These are phyloP conservation scores for Pseudodiploospora longispora DNA, from an alignment of 2,329 filamentous ascomycete species.

Conservation along the genomic window DNA sequence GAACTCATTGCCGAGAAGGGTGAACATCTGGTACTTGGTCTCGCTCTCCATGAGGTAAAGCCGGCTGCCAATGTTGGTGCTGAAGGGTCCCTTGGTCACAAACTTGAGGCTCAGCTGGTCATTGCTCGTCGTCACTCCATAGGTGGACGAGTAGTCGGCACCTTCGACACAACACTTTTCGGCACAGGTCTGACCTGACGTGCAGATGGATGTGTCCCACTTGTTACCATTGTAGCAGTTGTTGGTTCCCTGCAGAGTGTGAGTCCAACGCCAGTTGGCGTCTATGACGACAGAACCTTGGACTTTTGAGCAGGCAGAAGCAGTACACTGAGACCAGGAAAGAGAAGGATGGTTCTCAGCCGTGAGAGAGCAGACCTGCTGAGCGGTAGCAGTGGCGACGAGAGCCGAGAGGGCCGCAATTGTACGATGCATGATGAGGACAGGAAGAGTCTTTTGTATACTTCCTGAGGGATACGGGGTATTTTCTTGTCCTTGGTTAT, in stretches of 20 bases:
- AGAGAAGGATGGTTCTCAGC: conserved; percentile 45
- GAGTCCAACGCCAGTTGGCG: conserved; percentile 55
- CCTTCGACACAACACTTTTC: conserved; percentile 45
- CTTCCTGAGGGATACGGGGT: too few species aligned
- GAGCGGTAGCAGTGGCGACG: conserved; percentile 27
- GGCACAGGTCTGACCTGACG: conserved; percentile 35
- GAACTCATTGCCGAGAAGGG: conserved; percentile 59
- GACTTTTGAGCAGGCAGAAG: conserved; percentile 37
- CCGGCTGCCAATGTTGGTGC: conserved; percentile 44
- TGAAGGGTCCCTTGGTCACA: conserved; percentile 42
- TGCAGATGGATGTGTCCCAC: conserved; percentile 34
- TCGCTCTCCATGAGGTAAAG: conserved; percentile 57
- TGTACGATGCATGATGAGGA: conserved; percentile 6
- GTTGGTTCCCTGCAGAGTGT: conserved; percentile 34
- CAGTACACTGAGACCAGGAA: conserved; percentile 45
- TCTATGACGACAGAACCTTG: conserved; percentile 47
- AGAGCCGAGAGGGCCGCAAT: conserved; percentile 11
- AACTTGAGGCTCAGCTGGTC: conserved; percentile 47
- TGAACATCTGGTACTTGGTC: conserved; percentile 56
- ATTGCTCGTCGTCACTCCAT: conserved; percentile 45
- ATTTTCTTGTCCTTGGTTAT: too few species aligned
- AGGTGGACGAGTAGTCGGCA: conserved; percentile 42
- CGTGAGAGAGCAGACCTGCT: conserved; percentile 41
- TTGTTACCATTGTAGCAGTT: conserved; percentile 51
- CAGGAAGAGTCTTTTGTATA: too few species aligned